Base-by-base conservation (phyloP, 495 filamentous ascomycete genomes). In the Xylaria scruposa region DNA sequence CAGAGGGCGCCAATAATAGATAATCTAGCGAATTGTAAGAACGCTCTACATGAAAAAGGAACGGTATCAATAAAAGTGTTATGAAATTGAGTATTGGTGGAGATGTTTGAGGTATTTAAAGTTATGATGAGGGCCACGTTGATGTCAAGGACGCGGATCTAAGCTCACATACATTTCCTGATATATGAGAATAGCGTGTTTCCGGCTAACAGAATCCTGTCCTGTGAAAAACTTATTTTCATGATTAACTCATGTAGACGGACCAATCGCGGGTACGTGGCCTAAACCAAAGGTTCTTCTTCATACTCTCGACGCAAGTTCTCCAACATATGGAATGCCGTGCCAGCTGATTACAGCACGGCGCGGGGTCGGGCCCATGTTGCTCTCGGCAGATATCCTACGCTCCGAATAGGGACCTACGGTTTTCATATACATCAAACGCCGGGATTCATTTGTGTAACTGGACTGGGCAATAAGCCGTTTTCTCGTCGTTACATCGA, bases 321-420 rank as follows among this genome's bases (percentile, higher is more conserved):
- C 65, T 15, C 65, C 65, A 67, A 56, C n/a, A 21, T 19, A 56
- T 36, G 26, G 33, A 49, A 49, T 47, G 61, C 61, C 63, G 46
- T 49, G 24, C 42, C 24, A 46, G 26, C 62, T 65, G 17, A 67
- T 51, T 29, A 51, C 62, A 47, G 19, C 60, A 67, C 36, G 12
- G 65, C 65, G 65, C 65, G 65, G 65, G 65, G 65, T 67, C 49
- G n/a, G 47, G 47, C 3, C n/a, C 21, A 56, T 33, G 21, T n/a
- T 13, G 7, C 33, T 17, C 33, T 67, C 65, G 65, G 65, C 65
- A 67, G 65, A 67, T 67, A 31, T 17, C 46, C 15, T 12, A 53
- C 17, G 13, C 26, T 9, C 42, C n/a, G 9, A n/a, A 36, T 17
- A 49, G 4, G 63, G 29, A 24, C 29, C 9, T 24, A 17, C 51